These are phyloP conservation scores for Metarhizium rileyi DNA, from an alignment of 2,329 filamentous ascomycete species.

Conservation along the genomic window DNA sequence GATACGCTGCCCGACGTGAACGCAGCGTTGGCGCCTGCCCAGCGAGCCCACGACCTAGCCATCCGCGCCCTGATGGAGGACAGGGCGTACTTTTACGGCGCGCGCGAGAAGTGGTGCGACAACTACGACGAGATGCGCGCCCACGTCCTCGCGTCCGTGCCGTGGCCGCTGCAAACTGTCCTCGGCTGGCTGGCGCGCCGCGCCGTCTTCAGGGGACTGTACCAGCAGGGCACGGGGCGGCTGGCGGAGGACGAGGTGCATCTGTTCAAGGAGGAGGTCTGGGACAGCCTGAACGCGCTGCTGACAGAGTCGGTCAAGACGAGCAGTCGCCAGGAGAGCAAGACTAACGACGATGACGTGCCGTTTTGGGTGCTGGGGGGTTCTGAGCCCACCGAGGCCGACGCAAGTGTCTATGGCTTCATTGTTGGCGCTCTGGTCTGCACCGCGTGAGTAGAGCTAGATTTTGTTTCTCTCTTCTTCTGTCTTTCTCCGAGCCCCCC, in stretches of 20 bases:
- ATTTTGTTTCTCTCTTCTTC: not conserved
- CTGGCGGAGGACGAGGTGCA: slow-evolving; percentile 40
- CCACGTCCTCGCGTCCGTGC: slow-evolving; percentile 35
- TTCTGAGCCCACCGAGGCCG: slow-evolving; percentile 43
- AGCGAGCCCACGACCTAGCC: slow-evolving; percentile 39
- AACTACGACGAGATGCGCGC: slow-evolving; percentile 52
- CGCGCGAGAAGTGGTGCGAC: slow-evolving; percentile 45
- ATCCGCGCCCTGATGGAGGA: slow-evolving; percentile 49
- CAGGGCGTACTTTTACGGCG: slow-evolving; percentile 47
- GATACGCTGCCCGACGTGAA: slow-evolving; percentile 40
- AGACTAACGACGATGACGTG: slow-evolving; percentile 8
- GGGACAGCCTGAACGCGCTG: slow-evolving; percentile 39
- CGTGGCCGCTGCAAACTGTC: slow-evolving; percentile 40
- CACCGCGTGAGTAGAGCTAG: slow-evolving; percentile 35
- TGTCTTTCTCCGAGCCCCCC: no score
- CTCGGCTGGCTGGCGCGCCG: slow-evolving; percentile 42
- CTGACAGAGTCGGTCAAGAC: slow-evolving; percentile 26
- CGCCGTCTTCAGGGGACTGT: slow-evolving; percentile 30
- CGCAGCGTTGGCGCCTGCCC: slow-evolving; percentile 21
- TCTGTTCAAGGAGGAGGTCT: slow-evolving; percentile 38
- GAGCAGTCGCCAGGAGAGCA: not conserved
- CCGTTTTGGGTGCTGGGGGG: slow-evolving; percentile 51
- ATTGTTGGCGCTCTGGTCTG: slow-evolving; percentile 41
- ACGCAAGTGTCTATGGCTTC: slow-evolving; percentile 49
- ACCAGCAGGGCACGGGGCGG: slow-evolving; percentile 47